These are phyloP conservation scores for Nicotiana noctiflora DNA, from an alignment of 257 asterid genomes.

Conservation along the genomic window DNA sequence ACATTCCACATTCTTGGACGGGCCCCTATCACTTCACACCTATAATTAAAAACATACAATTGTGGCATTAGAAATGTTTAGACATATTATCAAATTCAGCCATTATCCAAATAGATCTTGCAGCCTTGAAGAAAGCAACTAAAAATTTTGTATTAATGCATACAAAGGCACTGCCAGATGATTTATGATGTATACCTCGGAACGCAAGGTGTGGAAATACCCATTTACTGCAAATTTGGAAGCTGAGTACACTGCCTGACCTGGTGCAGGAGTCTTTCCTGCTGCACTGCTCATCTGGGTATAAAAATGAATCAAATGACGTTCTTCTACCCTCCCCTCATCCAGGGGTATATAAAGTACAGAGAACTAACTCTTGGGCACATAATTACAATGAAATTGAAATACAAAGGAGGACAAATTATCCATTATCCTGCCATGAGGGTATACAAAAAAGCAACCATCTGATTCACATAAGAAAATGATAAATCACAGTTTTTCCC, in stretches of 20 bases:
- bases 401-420: neutral
- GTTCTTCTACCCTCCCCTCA: neutral
- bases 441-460: neutral
- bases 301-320: constrained; percentile 12
- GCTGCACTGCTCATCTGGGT: constrained; percentile 99
- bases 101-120: neutral
- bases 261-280: constrained; percentile 92
- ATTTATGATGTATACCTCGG: constrained; percentile 51
- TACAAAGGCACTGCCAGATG: neutral
- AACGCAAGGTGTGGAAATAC: constrained; percentile 85
- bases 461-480: neutral
- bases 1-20: neutral
- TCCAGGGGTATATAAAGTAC: neutral
- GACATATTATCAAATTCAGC: neutral
- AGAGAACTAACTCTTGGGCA: neutral
- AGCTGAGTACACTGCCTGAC: constrained; percentile 92
- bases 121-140: neutral
- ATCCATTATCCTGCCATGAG: neutral
- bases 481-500: neutral
- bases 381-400: neutral
- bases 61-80: neutral
- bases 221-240: constrained; percentile 89
- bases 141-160: neutral
- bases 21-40: neutral
- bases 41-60: neutral